Conservation (phyloP, 2,329 filamentous ascomycete genomes). For the Endoconidiophora laricicola region DNA sequence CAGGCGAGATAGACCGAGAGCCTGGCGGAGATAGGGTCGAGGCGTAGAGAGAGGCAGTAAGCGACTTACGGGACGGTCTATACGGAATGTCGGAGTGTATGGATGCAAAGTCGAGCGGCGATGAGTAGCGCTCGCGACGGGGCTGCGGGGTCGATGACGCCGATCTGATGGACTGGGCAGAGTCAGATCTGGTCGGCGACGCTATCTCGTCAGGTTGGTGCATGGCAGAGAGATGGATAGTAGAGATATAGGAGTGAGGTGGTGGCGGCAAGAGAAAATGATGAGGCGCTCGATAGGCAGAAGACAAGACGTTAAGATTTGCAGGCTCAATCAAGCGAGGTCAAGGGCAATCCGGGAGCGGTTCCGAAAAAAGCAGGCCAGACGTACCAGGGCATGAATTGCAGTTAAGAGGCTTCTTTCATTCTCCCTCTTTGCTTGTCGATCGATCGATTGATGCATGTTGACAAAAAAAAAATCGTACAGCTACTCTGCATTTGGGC, state of each 20-base stretch:
- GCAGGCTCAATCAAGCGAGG: background rate
- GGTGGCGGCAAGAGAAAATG: background rate
- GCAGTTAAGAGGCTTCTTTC: too few relatives aligned
- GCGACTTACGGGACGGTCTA: slow-evolving; percentile 30
- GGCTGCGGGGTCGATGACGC: slow-evolving; percentile 42
- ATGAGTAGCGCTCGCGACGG: slow-evolving; percentile 19
- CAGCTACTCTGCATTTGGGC: too few relatives aligned
- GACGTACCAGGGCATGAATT: too few relatives aligned
- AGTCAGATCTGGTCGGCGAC: slow-evolving; percentile 37
- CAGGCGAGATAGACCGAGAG: slow-evolving; percentile 52
- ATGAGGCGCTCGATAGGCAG: background rate
- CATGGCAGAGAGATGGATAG: slow-evolving; percentile 22
- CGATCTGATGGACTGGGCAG: slow-evolving; percentile 52
- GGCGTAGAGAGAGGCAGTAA: slow-evolving; percentile 43
- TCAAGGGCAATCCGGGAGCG: background rate
- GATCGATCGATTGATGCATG: too few relatives aligned
- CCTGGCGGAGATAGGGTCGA: slow-evolving; percentile 51
- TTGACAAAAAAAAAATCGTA: too few relatives aligned
- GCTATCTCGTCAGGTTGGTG: slow-evolving; percentile 49
- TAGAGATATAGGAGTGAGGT: background rate
- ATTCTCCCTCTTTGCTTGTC: too few relatives aligned
- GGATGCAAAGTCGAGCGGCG: slow-evolving; percentile 10
- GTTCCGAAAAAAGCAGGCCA: background rate
- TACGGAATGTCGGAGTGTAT: slow-evolving; percentile 7
- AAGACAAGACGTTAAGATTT: background rate